These are phyloP conservation scores for Beauveria sp. DNA, from an alignment of 2,329 filamentous ascomycete species.

Conservation along the genomic window DNA sequence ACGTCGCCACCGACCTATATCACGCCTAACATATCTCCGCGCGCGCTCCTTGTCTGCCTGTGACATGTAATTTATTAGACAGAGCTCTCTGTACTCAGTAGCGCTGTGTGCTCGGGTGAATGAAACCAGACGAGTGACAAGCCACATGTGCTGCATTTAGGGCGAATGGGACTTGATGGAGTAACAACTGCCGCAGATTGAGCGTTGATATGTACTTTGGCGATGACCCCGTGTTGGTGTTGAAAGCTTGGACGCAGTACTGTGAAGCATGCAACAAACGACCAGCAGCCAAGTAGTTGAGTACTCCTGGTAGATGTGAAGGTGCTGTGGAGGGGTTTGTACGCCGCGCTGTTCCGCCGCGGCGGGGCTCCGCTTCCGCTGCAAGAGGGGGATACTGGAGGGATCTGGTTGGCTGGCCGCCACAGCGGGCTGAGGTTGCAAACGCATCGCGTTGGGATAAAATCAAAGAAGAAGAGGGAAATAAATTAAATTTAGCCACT, in stretches of 20 bases:
- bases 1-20: background rate
- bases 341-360: background rate
- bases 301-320: background rate
- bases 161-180: background rate
- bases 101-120: background rate
- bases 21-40: background rate
- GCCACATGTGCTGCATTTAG: background rate
- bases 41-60: background rate
- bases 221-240: background rate
- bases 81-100: background rate
- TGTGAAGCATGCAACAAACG: background rate
- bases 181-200: background rate
- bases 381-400: background rate
- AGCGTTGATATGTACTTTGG: background rate
- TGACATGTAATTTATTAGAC: background rate
- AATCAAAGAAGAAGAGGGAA: background rate
- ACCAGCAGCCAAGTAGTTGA: background rate
- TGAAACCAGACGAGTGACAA: background rate
- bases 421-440: background rate
- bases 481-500: background rate
- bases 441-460: background rate
- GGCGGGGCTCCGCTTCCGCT: slow-evolving; percentile 6
- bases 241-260: background rate
- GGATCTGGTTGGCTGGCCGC: background rate
- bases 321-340: background rate